Evolutionary conservation across 2,329 filamentous ascomycete genomes (phyloP).

Genomic region (Scleromitrula shiraiana): DNA sequence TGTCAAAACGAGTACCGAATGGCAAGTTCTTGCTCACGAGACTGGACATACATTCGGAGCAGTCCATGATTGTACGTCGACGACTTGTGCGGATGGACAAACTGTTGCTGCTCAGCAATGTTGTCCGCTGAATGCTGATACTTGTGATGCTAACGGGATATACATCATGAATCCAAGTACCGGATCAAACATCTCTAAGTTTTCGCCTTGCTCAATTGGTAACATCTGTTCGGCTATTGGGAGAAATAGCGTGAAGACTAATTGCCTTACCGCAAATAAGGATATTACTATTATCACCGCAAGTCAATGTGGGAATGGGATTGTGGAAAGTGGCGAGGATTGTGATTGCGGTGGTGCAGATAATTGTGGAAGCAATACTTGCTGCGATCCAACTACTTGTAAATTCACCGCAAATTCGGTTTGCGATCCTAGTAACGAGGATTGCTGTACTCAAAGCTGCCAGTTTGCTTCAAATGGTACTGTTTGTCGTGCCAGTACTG

Average conservation of each 20-base stretch:
- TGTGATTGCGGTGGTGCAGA: conserved; percentile 83
- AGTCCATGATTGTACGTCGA: conserved; percentile 77
- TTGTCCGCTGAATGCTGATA: conserved; percentile 62
- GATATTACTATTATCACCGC: conserved; percentile 74
- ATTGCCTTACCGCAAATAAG: conserved; percentile 78
- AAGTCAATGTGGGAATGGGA: conserved; percentile 89
- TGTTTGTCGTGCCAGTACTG: conserved; percentile 73
- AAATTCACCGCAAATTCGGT: conserved; percentile 65
- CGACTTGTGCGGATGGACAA: conserved; percentile 58
- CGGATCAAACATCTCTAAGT: conserved; percentile 59
- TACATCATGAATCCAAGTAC: conserved; percentile 98
- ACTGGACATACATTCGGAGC: conserved; percentile 92
- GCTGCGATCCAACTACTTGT: conserved; percentile 83
- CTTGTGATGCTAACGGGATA: conserved; percentile 66
- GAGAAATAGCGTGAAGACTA: conserved; percentile 65
- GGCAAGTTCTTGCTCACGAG: conserved; percentile 95
- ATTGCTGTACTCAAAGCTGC: conserved; percentile 65
- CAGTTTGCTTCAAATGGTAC: conserved; percentile 58
- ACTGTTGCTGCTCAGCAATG: conserved; percentile 56
- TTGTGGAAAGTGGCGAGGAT: conserved; percentile 88
- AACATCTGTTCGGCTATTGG: conserved; percentile 87
- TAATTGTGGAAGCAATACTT: conserved; percentile 66
- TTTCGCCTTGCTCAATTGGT: conserved; percentile 83
- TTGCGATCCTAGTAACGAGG: conserved; percentile 75
- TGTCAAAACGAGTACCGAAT: conserved; percentile 72